A percentile compares a stretch with the other conserved stretches of the same genome.
These are phyloP conservation scores for Karstenula rhodostoma DNA, from an alignment of 2,329 filamentous ascomycete genomes.

Conservation along the genomic window DNA sequence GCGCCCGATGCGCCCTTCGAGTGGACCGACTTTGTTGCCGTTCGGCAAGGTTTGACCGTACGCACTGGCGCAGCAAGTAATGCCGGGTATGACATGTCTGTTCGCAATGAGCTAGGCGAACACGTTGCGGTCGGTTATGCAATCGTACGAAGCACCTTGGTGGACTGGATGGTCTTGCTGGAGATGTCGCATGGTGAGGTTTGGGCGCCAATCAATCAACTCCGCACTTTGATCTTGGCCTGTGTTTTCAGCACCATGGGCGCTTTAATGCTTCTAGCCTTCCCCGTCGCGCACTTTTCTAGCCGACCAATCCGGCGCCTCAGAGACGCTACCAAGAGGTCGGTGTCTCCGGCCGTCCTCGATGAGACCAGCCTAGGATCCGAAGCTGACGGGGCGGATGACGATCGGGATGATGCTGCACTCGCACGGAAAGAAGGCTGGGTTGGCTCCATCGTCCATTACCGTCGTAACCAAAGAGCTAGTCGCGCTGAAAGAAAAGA, in stretches of 20 bases:
- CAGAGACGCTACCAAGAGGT: constrained; percentile 77
- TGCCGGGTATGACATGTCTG: constrained; percentile 72
- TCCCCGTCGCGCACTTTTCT: constrained; percentile 82
- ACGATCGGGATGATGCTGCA: constrained; percentile 56
- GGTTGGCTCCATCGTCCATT: constrained; percentile 48
- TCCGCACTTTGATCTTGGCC: constrained; percentile 82
- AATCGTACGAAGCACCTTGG: constrained; percentile 70
- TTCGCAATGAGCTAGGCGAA: constrained; percentile 74
- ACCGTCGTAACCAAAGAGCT: constrained; percentile 42
- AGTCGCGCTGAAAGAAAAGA: constrained; percentile 48
- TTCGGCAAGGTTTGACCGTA: constrained; percentile 66
- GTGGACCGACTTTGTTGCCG: constrained; percentile 69
- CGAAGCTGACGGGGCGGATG: constrained; percentile 48
- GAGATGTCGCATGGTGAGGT: constrained; percentile 80
- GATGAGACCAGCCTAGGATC: constrained; percentile 52
- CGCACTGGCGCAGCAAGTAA: constrained; percentile 64
- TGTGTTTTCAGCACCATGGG: constrained; percentile 87
- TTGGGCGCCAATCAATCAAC: constrained; percentile 74
- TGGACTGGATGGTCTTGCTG: constrained; percentile 83
- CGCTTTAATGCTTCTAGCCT: constrained; percentile 73
- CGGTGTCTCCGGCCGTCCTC: constrained; percentile 71
- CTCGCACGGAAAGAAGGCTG: constrained; percentile 58
- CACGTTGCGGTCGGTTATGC: constrained; percentile 83
- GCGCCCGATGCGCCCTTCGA: constrained; percentile 57
- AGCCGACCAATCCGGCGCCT: constrained; percentile 81